A percentile compares a stretch with the other conserved stretches of the same genome.
Evolutionary conservation across 306 rosid genomes (phyloP).

Genomic region (Cicer chorassanicum): DNA sequence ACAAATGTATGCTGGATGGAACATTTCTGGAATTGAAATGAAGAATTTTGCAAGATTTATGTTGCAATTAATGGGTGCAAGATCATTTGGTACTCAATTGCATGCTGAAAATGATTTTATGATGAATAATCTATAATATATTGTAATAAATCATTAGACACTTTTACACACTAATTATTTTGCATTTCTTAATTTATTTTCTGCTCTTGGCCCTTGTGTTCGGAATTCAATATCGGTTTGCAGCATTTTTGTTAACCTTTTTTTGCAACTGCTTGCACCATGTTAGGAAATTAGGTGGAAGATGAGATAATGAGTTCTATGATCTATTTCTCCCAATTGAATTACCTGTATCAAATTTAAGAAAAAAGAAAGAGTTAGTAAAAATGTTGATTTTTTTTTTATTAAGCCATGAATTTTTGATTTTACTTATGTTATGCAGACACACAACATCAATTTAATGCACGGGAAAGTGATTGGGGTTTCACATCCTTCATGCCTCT

Average conservation of each 20-base stretch:
- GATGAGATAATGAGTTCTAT: constrained; percentile 25
- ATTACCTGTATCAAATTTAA: neutral
- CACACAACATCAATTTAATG: constrained; percentile 83
- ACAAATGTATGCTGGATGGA: constrained; percentile 1
- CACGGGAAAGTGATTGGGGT: constrained; percentile 92
- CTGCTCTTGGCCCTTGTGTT: constrained; percentile 13
- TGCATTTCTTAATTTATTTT: constrained; percentile 16
- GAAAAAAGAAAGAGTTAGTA: constrained; percentile 1
- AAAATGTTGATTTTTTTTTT: constrained; percentile 24
- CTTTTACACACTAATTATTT: constrained; percentile 2
- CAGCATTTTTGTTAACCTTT: constrained; percentile 11
- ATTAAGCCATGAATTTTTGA: constrained; percentile 6
- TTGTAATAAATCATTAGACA: constrained; percentile 27
- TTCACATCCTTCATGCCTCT: constrained; percentile 87
- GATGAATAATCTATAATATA: constrained; percentile 3
- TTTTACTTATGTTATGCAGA: constrained; percentile 56
- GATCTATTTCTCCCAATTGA: neutral
- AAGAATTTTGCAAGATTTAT: constrained; percentile 29
- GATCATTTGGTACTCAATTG: constrained; percentile 22
- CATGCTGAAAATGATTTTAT: neutral
- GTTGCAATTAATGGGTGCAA: constrained; percentile 25
- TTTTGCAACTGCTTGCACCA: neutral
- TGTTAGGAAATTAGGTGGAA: constrained; percentile 22
- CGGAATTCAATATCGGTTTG: constrained; percentile 15
- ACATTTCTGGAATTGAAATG: constrained; percentile 30